phyloP scores from a whole-genome alignment of 176 grass and related monocot species.

The Zea mays region DNA sequence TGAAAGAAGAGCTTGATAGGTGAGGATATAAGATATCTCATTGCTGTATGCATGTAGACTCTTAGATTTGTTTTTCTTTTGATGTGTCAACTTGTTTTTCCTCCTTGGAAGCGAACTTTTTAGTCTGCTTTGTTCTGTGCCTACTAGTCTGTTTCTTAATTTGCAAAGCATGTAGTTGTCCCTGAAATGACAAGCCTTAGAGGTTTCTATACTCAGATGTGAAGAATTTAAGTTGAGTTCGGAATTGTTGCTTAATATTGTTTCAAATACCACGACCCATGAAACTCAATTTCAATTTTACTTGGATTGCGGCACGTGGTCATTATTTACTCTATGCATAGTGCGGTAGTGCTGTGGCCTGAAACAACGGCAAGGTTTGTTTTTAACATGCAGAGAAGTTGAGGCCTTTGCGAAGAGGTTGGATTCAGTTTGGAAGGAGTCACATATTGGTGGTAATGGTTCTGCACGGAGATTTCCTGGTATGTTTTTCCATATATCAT shows the following conservation, averaged over 20 bases:
- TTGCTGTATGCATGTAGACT: not conserved
- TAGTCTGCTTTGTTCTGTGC: not conserved
- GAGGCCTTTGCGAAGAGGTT: slow-evolving; percentile 95
- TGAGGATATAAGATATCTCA: slow-evolving; percentile 29
- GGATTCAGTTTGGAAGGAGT: slow-evolving; percentile 74
- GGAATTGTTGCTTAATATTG: not conserved
- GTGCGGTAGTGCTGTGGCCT: slow-evolving; percentile 20
- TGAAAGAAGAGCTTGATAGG: slow-evolving; percentile 99
- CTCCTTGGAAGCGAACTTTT: not conserved
- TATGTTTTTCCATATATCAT: slow-evolving; percentile 24
- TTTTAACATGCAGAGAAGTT: slow-evolving; percentile 77
- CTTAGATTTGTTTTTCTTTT: no score
- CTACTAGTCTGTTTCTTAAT: not conserved
- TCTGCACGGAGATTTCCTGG: slow-evolving; percentile 51
- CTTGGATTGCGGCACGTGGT: slow-evolving; percentile 1
- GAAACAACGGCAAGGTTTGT: slow-evolving; percentile 28
- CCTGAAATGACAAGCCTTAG: no score
- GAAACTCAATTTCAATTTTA: not conserved
- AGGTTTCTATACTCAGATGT: no score
- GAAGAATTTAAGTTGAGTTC: no score
- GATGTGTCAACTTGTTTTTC: not conserved
- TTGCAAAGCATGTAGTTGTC: not conserved
- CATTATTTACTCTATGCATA: not conserved
- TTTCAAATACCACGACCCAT: not conserved
- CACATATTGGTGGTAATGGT: slow-evolving; percentile 61